phyloP scores from a whole-genome alignment of 805 yeast species.

The Wickerhamiella sergipiensis region DNA sequence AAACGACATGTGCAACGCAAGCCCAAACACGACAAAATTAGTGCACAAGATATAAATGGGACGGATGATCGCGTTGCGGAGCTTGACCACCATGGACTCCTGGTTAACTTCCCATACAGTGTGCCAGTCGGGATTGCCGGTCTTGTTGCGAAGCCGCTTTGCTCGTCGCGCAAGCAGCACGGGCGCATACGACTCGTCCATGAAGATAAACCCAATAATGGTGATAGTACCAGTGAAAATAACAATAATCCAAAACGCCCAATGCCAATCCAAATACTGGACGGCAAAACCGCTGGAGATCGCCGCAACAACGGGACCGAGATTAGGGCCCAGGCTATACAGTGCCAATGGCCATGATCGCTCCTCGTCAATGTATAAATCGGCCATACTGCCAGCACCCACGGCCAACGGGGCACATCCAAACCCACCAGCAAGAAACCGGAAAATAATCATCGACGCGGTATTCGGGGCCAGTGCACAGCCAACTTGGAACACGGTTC shows the following conservation, averaged over 20 bases:
- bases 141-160: slow-evolving; percentile 32
- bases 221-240: slow-evolving; percentile 41
- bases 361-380: slow-evolving; percentile 37
- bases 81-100: slow-evolving; percentile 9
- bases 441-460: slow-evolving; percentile 41
- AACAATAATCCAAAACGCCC: slow-evolving; percentile 50
- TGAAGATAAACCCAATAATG: slow-evolving; percentile 31
- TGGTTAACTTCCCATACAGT: slow-evolving; percentile 38
- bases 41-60: slow-evolving; percentile 40
- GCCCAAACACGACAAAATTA: slow-evolving; percentile 51
- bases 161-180: slow-evolving; percentile 37
- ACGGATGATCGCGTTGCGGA: slow-evolving; percentile 36
- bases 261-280: slow-evolving; percentile 40
- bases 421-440: slow-evolving; percentile 51
- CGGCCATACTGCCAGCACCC: slow-evolving; percentile 58
- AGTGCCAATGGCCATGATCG: slow-evolving; percentile 45
- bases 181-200: slow-evolving; percentile 49
- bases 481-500: slow-evolving; percentile 31
- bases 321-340: slow-evolving; percentile 45
- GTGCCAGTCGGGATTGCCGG: slow-evolving; percentile 44
- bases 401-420: slow-evolving; percentile 57
- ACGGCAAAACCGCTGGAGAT: slow-evolving; percentile 42
- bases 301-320: slow-evolving; percentile 42
- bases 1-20: slow-evolving; percentile 52
- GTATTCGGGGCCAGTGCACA: slow-evolving; percentile 47